A percentile compares a stretch with the other conserved stretches of the same genome.
Conservation (phyloP, 108 stramenopile species). For the Mayamaea pseudoterrestris region DNA sequence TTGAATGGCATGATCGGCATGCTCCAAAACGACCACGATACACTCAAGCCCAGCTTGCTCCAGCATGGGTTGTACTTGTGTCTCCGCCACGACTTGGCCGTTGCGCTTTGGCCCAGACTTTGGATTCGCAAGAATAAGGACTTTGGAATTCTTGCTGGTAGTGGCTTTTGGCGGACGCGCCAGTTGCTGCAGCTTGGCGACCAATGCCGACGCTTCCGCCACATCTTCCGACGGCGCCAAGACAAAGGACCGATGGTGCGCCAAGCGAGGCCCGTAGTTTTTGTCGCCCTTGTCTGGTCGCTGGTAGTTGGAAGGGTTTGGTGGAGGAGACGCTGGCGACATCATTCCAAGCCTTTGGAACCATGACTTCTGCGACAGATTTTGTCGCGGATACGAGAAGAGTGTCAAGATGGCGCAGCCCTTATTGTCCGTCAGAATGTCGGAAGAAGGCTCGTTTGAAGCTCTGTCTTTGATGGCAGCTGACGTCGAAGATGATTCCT, state of each 20-base stretch:
- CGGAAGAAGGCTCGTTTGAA: constrained; percentile 24
- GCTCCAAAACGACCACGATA: constrained; percentile 34
- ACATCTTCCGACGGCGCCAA: constrained; percentile 59
- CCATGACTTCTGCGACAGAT: constrained; percentile 14
- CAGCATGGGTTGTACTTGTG: constrained; percentile 52
- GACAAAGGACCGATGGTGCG: constrained; percentile 29
- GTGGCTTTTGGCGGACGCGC: constrained; percentile 4
- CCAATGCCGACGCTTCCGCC: constrained; percentile 21
- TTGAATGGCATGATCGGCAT: constrained; percentile 53
- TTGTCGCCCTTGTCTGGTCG: constrained; percentile 2
- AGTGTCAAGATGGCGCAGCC: constrained; percentile 37
- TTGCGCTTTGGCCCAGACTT: constrained; percentile 44
- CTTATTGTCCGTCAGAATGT: constrained; percentile 13
- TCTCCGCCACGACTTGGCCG: constrained; percentile 27
- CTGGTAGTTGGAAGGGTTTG: constrained; percentile 1
- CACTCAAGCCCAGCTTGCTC: constrained; percentile 53
- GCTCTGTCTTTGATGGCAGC: not conserved
- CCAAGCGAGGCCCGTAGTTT: constrained; percentile 22
- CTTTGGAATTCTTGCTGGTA: constrained; percentile 7
- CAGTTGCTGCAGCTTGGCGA: constrained; percentile 34
- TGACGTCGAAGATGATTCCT: constrained; percentile 3
- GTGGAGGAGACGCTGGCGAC: constrained; percentile 1
- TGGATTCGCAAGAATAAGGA: constrained; percentile 72
- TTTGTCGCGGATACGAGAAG: constrained; percentile 39
- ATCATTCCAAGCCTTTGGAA: constrained; percentile 11